phyloP scores from a whole-genome alignment of 768 basidiomycete genomes.

The Macrolepiota fuliginosa region DNA sequence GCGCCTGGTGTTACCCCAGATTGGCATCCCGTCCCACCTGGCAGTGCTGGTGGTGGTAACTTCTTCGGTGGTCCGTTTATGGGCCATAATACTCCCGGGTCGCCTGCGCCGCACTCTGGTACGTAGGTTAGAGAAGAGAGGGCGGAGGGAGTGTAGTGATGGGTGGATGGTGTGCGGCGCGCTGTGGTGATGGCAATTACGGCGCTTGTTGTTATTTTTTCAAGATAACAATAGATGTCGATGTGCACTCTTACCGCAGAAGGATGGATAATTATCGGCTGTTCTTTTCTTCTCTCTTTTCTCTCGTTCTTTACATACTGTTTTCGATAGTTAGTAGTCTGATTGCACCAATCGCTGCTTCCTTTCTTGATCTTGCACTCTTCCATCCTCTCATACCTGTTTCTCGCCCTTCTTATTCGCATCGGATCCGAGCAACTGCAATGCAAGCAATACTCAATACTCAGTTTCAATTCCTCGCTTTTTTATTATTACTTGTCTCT shows the following conservation, averaged over 20 bases:
- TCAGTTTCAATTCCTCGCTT: conserved; percentile 7
- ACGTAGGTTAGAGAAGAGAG: background rate
- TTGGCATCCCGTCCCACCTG: conserved; percentile 43
- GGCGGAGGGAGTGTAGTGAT: background rate
- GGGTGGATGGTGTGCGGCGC: background rate
- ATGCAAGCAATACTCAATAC: conserved; percentile 9
- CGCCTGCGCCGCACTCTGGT: conserved; percentile 42
- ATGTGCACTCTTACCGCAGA: background rate
- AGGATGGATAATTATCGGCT: background rate
- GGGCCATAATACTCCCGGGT: conserved; percentile 45
- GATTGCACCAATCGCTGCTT: background rate
- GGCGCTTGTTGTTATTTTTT: conserved; percentile 11
- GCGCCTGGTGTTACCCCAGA: conserved; percentile 30
- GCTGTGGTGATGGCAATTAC: background rate
- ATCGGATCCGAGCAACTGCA: background rate
- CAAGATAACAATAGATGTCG: conserved; percentile 5
- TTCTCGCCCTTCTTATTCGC: background rate
- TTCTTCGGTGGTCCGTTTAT: conserved; percentile 50
- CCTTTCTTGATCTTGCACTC: background rate
- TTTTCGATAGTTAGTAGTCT: conserved; percentile 15
- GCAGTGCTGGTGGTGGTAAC: background rate
- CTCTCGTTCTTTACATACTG: conserved; percentile 5
- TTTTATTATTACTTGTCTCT: background rate
- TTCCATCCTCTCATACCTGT: background rate
- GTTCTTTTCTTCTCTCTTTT: background rate